Base-by-base conservation (phyloP, 2,329 filamentous ascomycete species). In the Zalaria obscura region DNA sequence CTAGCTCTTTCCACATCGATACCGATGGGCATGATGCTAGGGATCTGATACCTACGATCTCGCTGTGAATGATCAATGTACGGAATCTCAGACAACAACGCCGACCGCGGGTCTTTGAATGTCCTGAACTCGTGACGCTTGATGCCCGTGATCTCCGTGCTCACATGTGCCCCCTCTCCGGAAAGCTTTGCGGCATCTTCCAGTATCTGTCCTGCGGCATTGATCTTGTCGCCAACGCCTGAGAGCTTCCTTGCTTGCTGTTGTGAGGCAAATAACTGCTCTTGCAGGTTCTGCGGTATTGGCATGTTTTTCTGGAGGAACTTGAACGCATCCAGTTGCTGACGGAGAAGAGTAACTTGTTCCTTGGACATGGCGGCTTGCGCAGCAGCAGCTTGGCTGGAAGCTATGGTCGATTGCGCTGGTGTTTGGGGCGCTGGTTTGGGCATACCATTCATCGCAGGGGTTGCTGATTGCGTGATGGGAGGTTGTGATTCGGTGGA, bases 251-350 rank as follows among this genome's bases (percentile, higher is more conserved):
- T 76, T 50, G 79, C 78, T 50, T 80, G 74, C 50, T 80, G 74
- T 38, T 80, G 76, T 44, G 82, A 78, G 36, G 80, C 72, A 57
- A 88, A 93, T 32, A 96, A 78, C 38, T 83, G 77, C 55, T 89
- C 83, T 57, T 93, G 86, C 48, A 94, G 74, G 47, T 76, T 73
- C 27, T 75, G 63, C 1, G 89, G 86, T 3, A 96, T 76, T 1
- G 87, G 81, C 9, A 82, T 71, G 51, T 94, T 94, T 61, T 91
- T 93, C 4, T 84, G 81, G 3, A 98, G 70, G 50, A 87, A 73
- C 62, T 93, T 93, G 64, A 95, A 96, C 0, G 89, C 88, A 52
- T 81, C 73, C 39, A 96, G 94, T 59, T 98, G 91, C 49, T 83
- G 80, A 45, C 85, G 74, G 6, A 98, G 67, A 35, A 84, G 76